Conservation (phyloP, 2,329 filamentous ascomycete genomes). For the Fusarium coicis region DNA sequence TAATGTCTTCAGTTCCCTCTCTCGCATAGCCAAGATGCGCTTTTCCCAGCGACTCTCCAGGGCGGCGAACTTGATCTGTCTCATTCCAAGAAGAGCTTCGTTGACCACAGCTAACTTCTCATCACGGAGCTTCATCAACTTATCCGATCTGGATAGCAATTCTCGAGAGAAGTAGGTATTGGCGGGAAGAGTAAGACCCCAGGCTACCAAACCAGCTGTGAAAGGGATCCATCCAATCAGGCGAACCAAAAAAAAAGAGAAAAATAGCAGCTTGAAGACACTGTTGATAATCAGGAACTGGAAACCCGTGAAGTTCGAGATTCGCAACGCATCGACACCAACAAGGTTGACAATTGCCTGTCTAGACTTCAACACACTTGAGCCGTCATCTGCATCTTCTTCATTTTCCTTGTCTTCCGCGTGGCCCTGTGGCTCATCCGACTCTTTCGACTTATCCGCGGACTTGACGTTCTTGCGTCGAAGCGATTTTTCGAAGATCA, state of each 20-base stretch:
- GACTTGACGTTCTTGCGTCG: constrained; percentile 81
- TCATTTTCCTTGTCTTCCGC: constrained; percentile 61
- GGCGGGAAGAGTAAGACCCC: constrained; percentile 72
- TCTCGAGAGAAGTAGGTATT: constrained; percentile 74
- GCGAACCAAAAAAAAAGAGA: constrained; percentile 72
- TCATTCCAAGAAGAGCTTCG: constrained; percentile 81
- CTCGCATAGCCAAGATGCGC: constrained; percentile 71
- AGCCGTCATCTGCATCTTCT: constrained; percentile 56
- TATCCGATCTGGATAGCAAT: constrained; percentile 73
- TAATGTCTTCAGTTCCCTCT: constrained; percentile 73
- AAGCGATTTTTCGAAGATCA: constrained; percentile 82
- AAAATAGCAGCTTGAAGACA: constrained; percentile 71
- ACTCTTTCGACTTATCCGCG: constrained; percentile 58
- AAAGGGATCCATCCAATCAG: constrained; percentile 79
- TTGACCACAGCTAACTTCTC: constrained; percentile 80
- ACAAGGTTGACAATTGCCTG: constrained; percentile 83
- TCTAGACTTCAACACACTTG: constrained; percentile 56
- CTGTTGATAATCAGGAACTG: constrained; percentile 73
- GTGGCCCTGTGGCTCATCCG: constrained; percentile 46
- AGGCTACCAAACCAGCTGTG: constrained; percentile 71
- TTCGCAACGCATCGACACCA: constrained; percentile 77
- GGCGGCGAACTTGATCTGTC: constrained; percentile 87
- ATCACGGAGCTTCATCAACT: constrained; percentile 80
- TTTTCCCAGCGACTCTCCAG: constrained; percentile 79
- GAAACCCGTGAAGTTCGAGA: constrained; percentile 75